These are phyloP conservation scores for Entomophthora muscae DNA, from an alignment of 371 early-diverging fungal genomes.

Conservation along the genomic window DNA sequence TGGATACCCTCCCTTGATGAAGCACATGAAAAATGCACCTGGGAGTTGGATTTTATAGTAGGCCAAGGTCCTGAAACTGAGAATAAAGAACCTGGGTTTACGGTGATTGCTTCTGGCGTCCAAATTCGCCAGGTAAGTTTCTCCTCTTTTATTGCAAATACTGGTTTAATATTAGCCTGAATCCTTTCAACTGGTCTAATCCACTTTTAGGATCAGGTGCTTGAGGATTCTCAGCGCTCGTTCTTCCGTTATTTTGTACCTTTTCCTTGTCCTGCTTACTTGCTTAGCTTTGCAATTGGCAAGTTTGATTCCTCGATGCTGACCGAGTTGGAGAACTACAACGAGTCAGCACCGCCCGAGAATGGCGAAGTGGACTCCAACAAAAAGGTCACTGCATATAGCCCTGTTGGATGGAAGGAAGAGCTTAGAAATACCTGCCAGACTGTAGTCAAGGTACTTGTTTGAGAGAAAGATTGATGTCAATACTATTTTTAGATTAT, in stretches of 20 bases:
- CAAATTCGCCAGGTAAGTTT: constrained; percentile 1
- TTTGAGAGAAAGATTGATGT: neutral
- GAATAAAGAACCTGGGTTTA: constrained; percentile 18
- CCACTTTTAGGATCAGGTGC: constrained; percentile 4
- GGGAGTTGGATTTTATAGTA: constrained; percentile 59
- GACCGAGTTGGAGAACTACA: constrained; percentile 26
- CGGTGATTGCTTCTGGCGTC: constrained; percentile 1
- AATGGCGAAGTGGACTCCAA: constrained; percentile 22
- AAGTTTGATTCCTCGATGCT: constrained; percentile 13
- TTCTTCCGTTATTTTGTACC: constrained; percentile 2
- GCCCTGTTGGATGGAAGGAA: constrained; percentile 29
- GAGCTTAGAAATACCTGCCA: constrained; percentile 41
- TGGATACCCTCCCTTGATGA: constrained; percentile 85
- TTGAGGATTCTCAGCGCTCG: neutral
- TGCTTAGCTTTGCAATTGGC: constrained; percentile 4
- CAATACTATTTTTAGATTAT: constrained; percentile 31
- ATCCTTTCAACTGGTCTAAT: neutral
- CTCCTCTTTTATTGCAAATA: no score
- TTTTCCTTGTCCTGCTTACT: constrained; percentile 7
- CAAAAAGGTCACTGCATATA: constrained; percentile 49
- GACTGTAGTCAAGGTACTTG: constrained; percentile 38
- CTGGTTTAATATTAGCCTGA: no score
- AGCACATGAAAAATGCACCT: constrained; percentile 53
- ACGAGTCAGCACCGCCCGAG: constrained; percentile 10
- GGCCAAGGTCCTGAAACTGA: constrained; percentile 13